Percentiles rank a stretch among this genome's conserved stretches.
Evolutionary conservation across 176 grass and related monocot species (phyloP).

Genomic region (Pharus latifolius): DNA sequence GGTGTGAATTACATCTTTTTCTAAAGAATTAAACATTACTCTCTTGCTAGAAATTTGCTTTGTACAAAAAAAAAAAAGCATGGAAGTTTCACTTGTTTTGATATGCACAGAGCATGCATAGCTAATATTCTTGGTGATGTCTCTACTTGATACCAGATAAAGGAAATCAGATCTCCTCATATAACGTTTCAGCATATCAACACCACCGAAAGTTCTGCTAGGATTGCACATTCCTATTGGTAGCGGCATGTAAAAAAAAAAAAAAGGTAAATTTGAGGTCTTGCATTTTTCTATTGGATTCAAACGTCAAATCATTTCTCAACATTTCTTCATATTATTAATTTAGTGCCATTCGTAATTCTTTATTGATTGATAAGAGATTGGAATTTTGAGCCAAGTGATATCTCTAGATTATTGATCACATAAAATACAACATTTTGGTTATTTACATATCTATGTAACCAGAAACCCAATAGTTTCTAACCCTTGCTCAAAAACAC

Average conservation of each 20-base stretch:
- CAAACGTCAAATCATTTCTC: background rate
- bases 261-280: slow-evolving; percentile 61
- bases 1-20: background rate
- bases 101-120: no score
- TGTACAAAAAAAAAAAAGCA: no score
- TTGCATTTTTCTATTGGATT: background rate
- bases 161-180: slow-evolving; percentile 90
- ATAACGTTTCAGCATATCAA: slow-evolving; percentile 94
- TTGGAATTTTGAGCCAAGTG: background rate
- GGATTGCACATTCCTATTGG: slow-evolving; percentile 93
- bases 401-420: background rate
- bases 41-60: no score
- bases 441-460: background rate
- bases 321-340: background rate
- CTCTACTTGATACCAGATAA: slow-evolving; percentile 65
- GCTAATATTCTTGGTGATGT: slow-evolving; percentile 48
- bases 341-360: background rate
- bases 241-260: slow-evolving; percentile 89
- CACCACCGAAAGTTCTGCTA: slow-evolving; percentile 88
- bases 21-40: background rate
- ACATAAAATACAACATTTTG: background rate
- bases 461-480: background rate
- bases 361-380: background rate
- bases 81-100: no score
- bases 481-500: background rate